A percentile compares a stretch with the other conserved stretches of the same genome.
Conservation (phyloP, 306 rosid species). For the Alnus rubra region DNA sequence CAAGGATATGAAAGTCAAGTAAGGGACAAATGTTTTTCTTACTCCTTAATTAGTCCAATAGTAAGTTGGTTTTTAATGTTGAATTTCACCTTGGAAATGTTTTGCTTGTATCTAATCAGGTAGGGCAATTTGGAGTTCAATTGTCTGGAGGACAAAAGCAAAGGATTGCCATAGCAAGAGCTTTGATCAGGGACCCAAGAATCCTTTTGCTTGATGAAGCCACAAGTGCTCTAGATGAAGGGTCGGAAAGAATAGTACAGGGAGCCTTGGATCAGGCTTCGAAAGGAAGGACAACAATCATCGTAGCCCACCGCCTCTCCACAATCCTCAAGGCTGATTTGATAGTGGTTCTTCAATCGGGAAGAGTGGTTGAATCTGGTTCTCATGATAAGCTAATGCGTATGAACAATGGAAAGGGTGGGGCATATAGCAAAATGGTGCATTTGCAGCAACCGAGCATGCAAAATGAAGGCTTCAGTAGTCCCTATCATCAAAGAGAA, state of each 20-base stretch:
- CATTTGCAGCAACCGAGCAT: constrained; percentile 52
- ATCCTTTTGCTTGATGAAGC: constrained; percentile 87
- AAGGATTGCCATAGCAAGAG: constrained; percentile 89
- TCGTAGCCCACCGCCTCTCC: constrained; percentile 77
- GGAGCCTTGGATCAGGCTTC: constrained; percentile 77
- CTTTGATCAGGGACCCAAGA: constrained; percentile 67
- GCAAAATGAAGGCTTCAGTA: constrained; percentile 28
- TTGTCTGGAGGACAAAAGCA: constrained; percentile 90
- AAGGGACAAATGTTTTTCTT: constrained; percentile 26
- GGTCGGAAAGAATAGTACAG: constrained; percentile 69
- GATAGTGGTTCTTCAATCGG: constrained; percentile 70
- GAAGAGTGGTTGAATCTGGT: constrained; percentile 69
- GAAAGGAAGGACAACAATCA: constrained; percentile 72
- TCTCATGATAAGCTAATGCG: constrained; percentile 62
- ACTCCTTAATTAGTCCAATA: background rate
- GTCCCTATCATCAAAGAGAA: background rate
- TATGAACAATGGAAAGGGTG: constrained; percentile 49
- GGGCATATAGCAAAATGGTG: constrained; percentile 62
- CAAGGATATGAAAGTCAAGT: constrained; percentile 94
- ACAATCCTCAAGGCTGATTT: constrained; percentile 50
- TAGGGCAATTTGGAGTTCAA: constrained; percentile 80
- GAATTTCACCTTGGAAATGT: constrained; percentile 7
- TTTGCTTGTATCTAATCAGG: constrained; percentile 32
- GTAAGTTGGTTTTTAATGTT: background rate
- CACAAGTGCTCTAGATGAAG: constrained; percentile 84